Evolutionary conservation across 2,329 filamentous ascomycete species (phyloP), one percentile per base, ranked within the genome.

Genomic region (Rhytidhysteron rufulum): DNA sequence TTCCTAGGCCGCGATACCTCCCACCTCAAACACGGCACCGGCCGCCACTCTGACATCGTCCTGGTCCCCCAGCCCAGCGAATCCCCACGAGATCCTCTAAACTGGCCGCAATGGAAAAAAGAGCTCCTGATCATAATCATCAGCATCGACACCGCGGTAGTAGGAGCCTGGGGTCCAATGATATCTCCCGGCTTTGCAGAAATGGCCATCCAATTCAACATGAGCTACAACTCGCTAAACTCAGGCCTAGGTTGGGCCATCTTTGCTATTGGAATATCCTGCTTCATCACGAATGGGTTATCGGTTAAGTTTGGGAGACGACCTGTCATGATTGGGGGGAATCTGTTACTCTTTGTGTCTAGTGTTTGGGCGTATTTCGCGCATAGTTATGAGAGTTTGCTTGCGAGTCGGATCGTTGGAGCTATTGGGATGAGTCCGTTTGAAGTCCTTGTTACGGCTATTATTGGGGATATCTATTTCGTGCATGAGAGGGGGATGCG

Each of bases 401-500:
- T 54, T 13, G 50, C 48, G 20, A 50, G 44, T 39, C 37, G 50
- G 25, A 50, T 54, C 17, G 43, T 54, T 33, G 50, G 50, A 2
- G 50, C 48, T 3, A 48, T 54, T 34, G 50, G 50, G 10, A 54
- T 54, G 50, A 48, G 44, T 45, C 50, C 50, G 7, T 54, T 51
- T 33, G 50, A 54, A 31, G 47, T 54, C 4, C 22, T 54, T 20
- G 50, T 47, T 0, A 51, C 48, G 21, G 30, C 30, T 15, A 17
- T 70, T 3, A 67, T 71, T 25, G 70, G 70, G 37, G 68, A 71
- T 34, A 68, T 70, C 15, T 70, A 70, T 49, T 70, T 64, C 50
- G 50, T 67, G 8, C 68, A 71, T 45, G 68, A 71, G 43, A 62
- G 68, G n/a, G 68, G 66, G 22, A 68, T 65, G 43, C 70, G 74